Evolutionary conservation across 2,329 filamentous ascomycete species (phyloP), one percentile per base, ranked within the genome.

Genomic region (Grosmannia huntii): DNA sequence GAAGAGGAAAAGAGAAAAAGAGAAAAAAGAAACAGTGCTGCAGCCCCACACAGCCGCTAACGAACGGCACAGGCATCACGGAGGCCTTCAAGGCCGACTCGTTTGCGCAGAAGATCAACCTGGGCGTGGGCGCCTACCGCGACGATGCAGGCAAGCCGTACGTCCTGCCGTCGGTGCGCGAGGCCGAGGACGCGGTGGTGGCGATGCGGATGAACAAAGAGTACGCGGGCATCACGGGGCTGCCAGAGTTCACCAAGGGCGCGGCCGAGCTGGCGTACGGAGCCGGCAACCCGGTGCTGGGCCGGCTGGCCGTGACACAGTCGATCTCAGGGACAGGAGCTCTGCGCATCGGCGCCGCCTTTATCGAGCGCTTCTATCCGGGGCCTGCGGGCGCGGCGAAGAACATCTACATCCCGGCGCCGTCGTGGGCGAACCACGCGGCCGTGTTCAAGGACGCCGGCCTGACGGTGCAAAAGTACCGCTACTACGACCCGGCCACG

Each of bases 401-500:
- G 85, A 89, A 87, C 73, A 90, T 99, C 76, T 97, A 96, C 80
- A 90, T 99, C 71, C 94, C 94, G 62, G 91, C 80, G 59, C 94
- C 94, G 56, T 95, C 90, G 67, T 99, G 94, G 94, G 94, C 92
- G 68, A 97, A 99, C 83, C 94, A 99, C 81, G 89, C 84, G 71
- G 91, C 92, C 64, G 89, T 99, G 73, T 97, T 99, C 84, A 86
- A 82, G 75, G 91, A 97, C 75, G 87, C 89, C 36, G 90, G 91
- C 59, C 82, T 99, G 64, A 82, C 89, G 75, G 90, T 97, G 62
- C 85, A 91, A 76, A 90, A 91, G 77, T 99, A 99, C 82, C 83
- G 89, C 68, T 99, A 99, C 85, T 99, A 97, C 81, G 89, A 97
- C 84, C 95, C 95, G 81, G 86, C 96, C 71, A 97, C 92, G 69